Evolutionary conservation across 768 basidiomycete species (phyloP).

Genomic region (Russula dissimulans): DNA sequence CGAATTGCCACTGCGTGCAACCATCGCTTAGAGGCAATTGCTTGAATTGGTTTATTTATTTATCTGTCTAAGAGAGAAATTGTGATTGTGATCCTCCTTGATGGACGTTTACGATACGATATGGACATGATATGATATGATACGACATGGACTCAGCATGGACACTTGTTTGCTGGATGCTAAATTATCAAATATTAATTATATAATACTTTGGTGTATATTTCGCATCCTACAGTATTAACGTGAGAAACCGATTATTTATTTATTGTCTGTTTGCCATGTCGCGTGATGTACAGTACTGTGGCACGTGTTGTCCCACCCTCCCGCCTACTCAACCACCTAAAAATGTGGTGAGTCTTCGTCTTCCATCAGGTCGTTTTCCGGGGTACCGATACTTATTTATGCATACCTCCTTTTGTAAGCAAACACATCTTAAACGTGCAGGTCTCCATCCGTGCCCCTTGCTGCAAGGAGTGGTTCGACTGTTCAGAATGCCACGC

Average conservation of each 20-base stretch:
- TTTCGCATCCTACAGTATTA: too few species aligned
- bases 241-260: too few species aligned
- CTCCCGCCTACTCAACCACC: not conserved
- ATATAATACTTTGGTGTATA: too few species aligned
- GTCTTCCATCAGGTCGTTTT: not conserved
- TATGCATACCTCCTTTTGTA: not conserved
- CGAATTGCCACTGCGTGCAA: not conserved
- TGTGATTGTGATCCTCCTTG: not conserved
- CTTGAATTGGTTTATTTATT: too few species aligned
- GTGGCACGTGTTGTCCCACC: not conserved
- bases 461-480: slow-evolving; percentile 97
- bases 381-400: not conserved
- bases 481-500: slow-evolving; percentile 96
- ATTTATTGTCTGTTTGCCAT: too few species aligned
- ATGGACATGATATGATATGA: not conserved
- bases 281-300: too few species aligned
- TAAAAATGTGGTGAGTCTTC: not conserved
- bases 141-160: too few species aligned
- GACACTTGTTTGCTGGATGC: too few species aligned
- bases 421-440: slow-evolving; percentile 97
- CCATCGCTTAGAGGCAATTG: not conserved
- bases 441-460: slow-evolving; percentile 91
- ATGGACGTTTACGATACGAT: not conserved
- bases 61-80: not conserved
- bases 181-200: too few species aligned